phyloP scores from a whole-genome alignment of 768 basidiomycete genomes.

The Rickenella mellea region DNA sequence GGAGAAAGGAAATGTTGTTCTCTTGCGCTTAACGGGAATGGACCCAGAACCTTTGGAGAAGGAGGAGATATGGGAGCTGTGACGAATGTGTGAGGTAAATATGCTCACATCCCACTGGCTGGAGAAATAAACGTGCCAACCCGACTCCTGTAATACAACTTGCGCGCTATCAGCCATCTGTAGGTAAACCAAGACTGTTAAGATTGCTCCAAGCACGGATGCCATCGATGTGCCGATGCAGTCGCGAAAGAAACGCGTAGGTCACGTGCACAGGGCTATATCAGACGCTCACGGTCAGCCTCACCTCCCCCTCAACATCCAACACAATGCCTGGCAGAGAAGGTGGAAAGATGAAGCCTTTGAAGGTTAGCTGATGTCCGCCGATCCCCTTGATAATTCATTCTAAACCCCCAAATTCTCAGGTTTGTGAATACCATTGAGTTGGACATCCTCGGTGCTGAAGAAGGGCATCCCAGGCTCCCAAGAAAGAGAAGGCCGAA shows the following conservation, averaged over 20 bases:
- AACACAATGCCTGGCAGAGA: slow-evolving; percentile 52
- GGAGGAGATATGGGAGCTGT: neutral
- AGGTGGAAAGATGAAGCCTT: slow-evolving; percentile 80
- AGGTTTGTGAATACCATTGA: no score
- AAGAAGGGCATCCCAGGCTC: slow-evolving; percentile 38
- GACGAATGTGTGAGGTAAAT: neutral
- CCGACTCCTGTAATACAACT: neutral
- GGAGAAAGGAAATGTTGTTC: slow-evolving; percentile 81
- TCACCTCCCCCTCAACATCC: slow-evolving; percentile 4
- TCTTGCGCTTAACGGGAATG: slow-evolving; percentile 76
- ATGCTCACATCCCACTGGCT: slow-evolving; percentile 17
- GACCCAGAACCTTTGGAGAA: slow-evolving; percentile 57
- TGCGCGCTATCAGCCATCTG: neutral
- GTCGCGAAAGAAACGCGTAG: neutral
- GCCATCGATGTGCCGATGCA: neutral
- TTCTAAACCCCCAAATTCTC: no score
- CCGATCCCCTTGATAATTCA: neutral
- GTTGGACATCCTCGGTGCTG: neutral
- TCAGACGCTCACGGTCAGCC: neutral
- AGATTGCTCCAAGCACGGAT: neutral
- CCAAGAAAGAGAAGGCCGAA: slow-evolving; percentile 76
- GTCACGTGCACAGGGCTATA: neutral
- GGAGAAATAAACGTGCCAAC: slow-evolving; percentile 15
- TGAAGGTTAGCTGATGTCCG: slow-evolving; percentile 52
- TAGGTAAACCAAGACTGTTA: no score